Evolutionary conservation across 306 rosid genomes (phyloP).

Genomic region (Spatholobus suberectus): DNA sequence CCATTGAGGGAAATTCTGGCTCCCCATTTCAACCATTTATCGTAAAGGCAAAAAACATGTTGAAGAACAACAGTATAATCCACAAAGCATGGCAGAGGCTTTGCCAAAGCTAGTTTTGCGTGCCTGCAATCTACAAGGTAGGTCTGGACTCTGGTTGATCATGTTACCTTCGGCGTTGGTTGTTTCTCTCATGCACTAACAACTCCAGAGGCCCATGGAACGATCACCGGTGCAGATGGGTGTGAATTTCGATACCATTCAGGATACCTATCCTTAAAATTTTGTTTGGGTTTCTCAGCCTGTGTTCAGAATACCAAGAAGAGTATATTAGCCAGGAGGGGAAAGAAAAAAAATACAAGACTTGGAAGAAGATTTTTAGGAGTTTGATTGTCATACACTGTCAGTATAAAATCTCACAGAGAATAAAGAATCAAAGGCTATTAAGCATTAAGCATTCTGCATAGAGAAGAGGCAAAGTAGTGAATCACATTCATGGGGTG

Average conservation of each 20-base stretch:
- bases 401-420: not conserved
- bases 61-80: conserved; percentile 37
- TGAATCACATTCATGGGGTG: conserved; percentile 2
- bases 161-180: conserved; percentile 22
- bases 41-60: not conserved
- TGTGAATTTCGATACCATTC: conserved; percentile 70
- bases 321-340: conserved; percentile 13
- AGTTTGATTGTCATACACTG: not conserved
- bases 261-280: conserved; percentile 78
- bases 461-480: not conserved
- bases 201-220: conserved; percentile 92
- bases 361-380: conserved; percentile 15
- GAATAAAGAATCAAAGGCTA: not conserved
- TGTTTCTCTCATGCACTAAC: conserved; percentile 37
- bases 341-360: not conserved
- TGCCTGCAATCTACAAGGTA: conserved; percentile 39
- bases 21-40: conserved; percentile 41
- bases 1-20: not conserved
- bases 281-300: conserved; percentile 75
- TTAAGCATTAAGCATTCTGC: not conserved
- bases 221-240: conserved; percentile 70
- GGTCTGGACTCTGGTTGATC: conserved; percentile 15
- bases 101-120: conserved; percentile 34
- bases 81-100: conserved; percentile 33
- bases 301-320: conserved; percentile 49